Evolutionary conservation across 805 yeast species (phyloP), one percentile per base, ranked within the genome.

Genomic region (Kluyveromyces nonfermentans): DNA sequence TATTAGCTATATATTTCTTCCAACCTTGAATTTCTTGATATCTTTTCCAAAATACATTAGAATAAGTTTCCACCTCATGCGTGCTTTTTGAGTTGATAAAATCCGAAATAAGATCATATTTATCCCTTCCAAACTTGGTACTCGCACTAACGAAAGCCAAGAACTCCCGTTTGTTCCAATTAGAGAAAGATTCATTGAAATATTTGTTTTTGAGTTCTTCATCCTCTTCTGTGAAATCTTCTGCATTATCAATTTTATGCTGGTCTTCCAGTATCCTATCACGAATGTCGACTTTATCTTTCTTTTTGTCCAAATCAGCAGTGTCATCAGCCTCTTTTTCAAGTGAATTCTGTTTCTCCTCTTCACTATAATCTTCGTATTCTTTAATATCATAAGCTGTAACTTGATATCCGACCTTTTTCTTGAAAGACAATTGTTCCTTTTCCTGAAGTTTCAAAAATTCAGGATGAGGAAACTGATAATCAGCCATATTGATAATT

Each of bases 141-240:
- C 80, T 72, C 8, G 80, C 79, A 53, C 80, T 88, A 35, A 84
- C 70, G 53, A 79, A 83, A 43, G 78, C 75, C 35, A 85, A 74
- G 53, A 84, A 82, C 54, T 85, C 94, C 47, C 93, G 71, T 58
- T 82, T 74, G 2, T 82, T 71, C 93, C 93, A 85, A 40, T 69
- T 69, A 15, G 71, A 73, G 58, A 82, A 84, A 3, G 85, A 80
- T 48, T 74, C 68, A 2, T 63, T 67, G n/a, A 82, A 57, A 17
- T 74, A 67, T 43, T 70, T 53, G 38, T 75, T 75, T 53, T 82
- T 84, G 43, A 69, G 56, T 30, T 62, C 64, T 28, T 68, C 65
- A 52, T 85, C 89, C 44, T 80, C 85, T 41, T 73, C 79, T 0
- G 83, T 77, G 39, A 82, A 71, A 2, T 82, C 82, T 9, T 62